These are phyloP conservation scores for Pythium utonaiense DNA, from an alignment of 352 stramenopile genomes.

Conservation along the genomic window DNA sequence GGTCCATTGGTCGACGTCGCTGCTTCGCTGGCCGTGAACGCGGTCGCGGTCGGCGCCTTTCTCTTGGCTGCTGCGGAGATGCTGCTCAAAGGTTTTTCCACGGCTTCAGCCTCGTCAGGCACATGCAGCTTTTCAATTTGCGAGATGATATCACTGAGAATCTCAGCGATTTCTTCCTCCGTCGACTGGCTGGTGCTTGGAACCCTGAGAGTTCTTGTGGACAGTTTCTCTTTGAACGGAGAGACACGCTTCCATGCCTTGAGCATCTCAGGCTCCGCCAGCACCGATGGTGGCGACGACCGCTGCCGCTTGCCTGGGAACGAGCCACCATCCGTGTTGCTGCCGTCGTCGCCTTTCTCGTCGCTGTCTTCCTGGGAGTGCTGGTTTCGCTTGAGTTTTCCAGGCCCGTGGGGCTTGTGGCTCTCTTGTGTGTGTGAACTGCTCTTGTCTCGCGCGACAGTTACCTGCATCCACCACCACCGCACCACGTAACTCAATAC, in stretches of 20 bases:
- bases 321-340: conserved; percentile 21
- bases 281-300: conserved; percentile 36
- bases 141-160: conserved; percentile 17
- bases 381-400: conserved; percentile 70
- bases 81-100: neutral
- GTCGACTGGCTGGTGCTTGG: neutral
- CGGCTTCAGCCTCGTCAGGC: neutral
- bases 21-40: neutral
- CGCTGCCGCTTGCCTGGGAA: conserved; percentile 53
- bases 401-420: conserved; percentile 21
- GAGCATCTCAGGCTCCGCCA: neutral
- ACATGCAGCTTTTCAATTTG: conserved; percentile 10
- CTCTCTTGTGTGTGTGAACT: neutral
- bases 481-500: neutral
- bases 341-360: conserved; percentile 6
- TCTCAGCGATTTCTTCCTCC: conserved; percentile 18
- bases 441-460: conserved; percentile 56
- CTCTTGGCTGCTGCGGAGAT: conserved; percentile 15
- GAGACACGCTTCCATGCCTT: conserved; percentile 7
- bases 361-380: conserved; percentile 39
- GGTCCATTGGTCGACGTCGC: neutral
- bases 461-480: conserved; percentile 41
- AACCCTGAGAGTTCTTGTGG: neutral
- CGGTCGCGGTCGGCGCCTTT: conserved; percentile 11
- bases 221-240: neutral